Evolutionary conservation across 352 stramenopile genomes (phyloP), one percentile per base, ranked within the genome.

Genomic region (Globisporangium recalcitrans): DNA sequence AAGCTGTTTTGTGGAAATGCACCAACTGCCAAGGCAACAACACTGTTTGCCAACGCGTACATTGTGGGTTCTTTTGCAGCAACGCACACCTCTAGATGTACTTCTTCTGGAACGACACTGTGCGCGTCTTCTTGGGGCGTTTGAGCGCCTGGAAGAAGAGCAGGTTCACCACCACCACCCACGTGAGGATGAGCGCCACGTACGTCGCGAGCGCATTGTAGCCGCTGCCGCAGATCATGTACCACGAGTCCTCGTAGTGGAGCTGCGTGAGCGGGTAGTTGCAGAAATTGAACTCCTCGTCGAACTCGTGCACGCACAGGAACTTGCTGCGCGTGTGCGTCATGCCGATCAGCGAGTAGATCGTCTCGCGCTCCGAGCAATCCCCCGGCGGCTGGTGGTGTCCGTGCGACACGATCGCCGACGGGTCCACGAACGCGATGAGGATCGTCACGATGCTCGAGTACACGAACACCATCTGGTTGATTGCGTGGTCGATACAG

Each of bases 211-310:
- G 86, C 52, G 79, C 70, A 38, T 47, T 65, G 72, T 91, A 92
- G 51, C 74, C 70, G 40, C 82, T 81, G 26, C 85, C 85, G 70
- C 85, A 94, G 66, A 94, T 87, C 75, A 89, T 90, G 70, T 92
- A 94, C 82, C 81, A 91, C 49, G 76, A 81, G 57, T 92, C 77
- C 58, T 90, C 74, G 53, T 83, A 82, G 46, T 78, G 63, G 65
- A 91, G 60, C 65, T 91, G 82, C n/a, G 78, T 75, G 59, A 87
- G 64, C 0, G 85, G 85, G 63, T 88, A 88, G 64, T 88, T 90
- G 74, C 85, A 94, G 26, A 94, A 48, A 49, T 86, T 90, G 49
- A 88, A 94, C 62, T 88, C 82, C 63, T 92, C 85, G n/a, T 94
- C 79, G 52, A 85, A 94, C 57, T 90, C 78, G 42, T 88, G 71